A percentile compares a stretch with the other conserved stretches of the same genome.
phyloP scores from a whole-genome alignment of 441 rosid genomes.

The Geranium incanum region DNA sequence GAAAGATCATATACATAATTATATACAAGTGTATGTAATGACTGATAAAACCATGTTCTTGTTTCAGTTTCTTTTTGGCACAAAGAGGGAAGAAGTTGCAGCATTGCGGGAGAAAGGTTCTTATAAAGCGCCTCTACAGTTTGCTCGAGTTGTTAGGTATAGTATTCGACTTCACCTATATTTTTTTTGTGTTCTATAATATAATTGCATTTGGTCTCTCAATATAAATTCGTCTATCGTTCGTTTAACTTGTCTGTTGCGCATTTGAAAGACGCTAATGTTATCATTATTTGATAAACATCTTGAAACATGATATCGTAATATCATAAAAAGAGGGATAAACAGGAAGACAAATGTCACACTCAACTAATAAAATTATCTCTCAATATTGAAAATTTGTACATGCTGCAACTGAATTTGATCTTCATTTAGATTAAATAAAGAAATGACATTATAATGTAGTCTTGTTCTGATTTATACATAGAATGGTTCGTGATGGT shows the following conservation, averaged over 20 bases:
- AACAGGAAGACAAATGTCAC: no score
- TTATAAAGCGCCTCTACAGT: conserved; percentile 39
- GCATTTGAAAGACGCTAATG: no score
- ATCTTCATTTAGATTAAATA: neutral
- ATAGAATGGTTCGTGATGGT: conserved; percentile 43
- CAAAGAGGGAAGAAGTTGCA: conserved; percentile 34
- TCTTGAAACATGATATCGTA: no score
- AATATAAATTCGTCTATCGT: no score
- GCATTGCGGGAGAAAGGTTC: conserved; percentile 34
- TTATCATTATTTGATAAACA: no score
- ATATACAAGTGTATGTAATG: conserved; percentile 1
- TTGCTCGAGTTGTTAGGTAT: conserved; percentile 49
- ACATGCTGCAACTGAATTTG: neutral
- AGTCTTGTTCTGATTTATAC: no score
- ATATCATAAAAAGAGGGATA: no score
- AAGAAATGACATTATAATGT: no score
- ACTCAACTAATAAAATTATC: no score
- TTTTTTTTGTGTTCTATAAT: neutral
- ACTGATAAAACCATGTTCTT: conserved; percentile 13
- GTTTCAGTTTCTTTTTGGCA: conserved; percentile 43
- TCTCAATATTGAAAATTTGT: no score
- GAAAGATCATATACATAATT: no score
- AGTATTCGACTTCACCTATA: neutral
- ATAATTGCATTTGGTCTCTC: neutral
- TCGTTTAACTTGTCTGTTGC: no score